These are phyloP conservation scores for Candida morakotiae DNA, from an alignment of 805 yeast genomes.

Conservation along the genomic window DNA sequence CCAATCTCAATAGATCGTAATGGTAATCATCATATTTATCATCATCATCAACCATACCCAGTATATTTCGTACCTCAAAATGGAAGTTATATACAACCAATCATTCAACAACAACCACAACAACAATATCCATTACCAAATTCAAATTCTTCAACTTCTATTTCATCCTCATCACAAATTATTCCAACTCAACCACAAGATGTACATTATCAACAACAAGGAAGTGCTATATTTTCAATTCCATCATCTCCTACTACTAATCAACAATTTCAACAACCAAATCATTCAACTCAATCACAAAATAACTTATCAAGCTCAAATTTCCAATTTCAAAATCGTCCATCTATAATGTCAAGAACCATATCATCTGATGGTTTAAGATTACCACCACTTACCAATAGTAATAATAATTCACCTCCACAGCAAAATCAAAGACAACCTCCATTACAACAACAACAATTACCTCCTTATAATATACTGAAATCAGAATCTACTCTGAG, in stretches of 20 bases:
- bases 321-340: background rate
- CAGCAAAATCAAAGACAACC: background rate
- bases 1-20: conserved; percentile 28
- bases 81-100: conserved; percentile 17
- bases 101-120: conserved; percentile 10
- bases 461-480: conserved; percentile 8
- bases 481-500: conserved; percentile 26
- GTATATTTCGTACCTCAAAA: conserved; percentile 30
- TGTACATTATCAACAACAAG: conserved; percentile 13
- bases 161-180: conserved; percentile 9
- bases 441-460: background rate
- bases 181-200: conserved; percentile 7
- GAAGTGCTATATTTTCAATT: conserved; percentile 22
- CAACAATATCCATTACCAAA: conserved; percentile 9
- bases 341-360: conserved; percentile 8
- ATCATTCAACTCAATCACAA: background rate
- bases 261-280: conserved; percentile 7
- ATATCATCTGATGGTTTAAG: conserved; percentile 15
- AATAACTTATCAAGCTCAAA: background rate
- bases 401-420: conserved; percentile 1
- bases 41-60: conserved; percentile 29
- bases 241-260: conserved; percentile 26
- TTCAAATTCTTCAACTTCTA: conserved; percentile 1
- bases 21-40: conserved; percentile 23
- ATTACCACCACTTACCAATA: conserved; percentile 7